phyloP scores from a whole-genome alignment of 108 stramenopile genomes.

The Nitzschia sp. region DNA sequence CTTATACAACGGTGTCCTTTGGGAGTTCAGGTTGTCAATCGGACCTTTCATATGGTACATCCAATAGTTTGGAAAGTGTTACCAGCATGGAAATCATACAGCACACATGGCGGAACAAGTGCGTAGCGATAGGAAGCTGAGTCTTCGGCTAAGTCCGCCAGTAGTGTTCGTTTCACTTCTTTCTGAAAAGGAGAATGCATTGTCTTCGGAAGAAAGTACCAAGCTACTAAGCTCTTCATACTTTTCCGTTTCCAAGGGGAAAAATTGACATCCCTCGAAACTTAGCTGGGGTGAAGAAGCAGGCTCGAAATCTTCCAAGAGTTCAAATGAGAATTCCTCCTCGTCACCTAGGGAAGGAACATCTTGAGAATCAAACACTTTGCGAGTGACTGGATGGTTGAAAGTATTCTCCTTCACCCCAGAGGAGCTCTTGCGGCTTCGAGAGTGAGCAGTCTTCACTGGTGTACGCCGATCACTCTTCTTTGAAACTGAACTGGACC shows the following conservation, averaged over 20 bases:
- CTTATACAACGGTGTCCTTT: too few species aligned
- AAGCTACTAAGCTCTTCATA: constrained; percentile 23
- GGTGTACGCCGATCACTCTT: background rate
- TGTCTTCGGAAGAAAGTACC: background rate
- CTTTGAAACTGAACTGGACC: background rate
- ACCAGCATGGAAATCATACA: background rate
- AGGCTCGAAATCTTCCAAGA: constrained; percentile 2
- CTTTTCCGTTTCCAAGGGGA: constrained; percentile 18
- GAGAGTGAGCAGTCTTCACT: background rate
- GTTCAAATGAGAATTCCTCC: background rate
- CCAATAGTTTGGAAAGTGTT: background rate
- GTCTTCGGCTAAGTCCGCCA: background rate
- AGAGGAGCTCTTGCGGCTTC: too few species aligned
- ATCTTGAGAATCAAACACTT: background rate
- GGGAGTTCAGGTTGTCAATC: too few species aligned
- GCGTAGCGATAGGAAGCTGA: background rate
- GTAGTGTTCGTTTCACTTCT: background rate
- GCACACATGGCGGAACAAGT: background rate
- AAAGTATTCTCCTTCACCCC: too few species aligned
- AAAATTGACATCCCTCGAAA: constrained; percentile 26
- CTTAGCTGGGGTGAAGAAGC: background rate
- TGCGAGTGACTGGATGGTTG: background rate
- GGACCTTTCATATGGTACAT: too few species aligned
- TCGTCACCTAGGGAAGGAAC: background rate
- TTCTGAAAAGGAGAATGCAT: background rate